Evolutionary conservation across 2,329 filamentous ascomycete species (phyloP).

Genomic region (Lachnellula hyalina): DNA sequence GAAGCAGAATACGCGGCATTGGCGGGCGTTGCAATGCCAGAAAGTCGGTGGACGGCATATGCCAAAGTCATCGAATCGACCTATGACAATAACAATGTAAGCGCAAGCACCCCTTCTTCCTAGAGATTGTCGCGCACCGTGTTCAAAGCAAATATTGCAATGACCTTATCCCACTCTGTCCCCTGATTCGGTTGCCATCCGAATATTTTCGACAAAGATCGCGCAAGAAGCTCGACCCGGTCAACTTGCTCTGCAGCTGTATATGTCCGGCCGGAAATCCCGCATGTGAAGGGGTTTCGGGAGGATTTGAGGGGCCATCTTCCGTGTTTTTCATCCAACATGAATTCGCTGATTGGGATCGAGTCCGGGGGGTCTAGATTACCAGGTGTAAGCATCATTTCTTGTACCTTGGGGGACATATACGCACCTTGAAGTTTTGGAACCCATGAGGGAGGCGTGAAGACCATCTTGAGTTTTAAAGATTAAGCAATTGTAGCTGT

Average conservation of each 20-base stretch:
- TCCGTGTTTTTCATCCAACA: constrained; percentile 67
- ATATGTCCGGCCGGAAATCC: constrained; percentile 64
- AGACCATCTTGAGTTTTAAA: constrained; percentile 32
- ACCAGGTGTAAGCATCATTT: constrained; percentile 3
- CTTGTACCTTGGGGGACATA: neutral
- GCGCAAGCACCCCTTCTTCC: neutral
- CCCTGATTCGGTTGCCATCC: constrained; percentile 65
- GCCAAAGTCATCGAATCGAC: constrained; percentile 70
- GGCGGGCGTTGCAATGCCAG: constrained; percentile 72
- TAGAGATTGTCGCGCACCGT: constrained; percentile 48
- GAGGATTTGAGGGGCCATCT: constrained; percentile 59
- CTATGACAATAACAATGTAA: constrained; percentile 33
- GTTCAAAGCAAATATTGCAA: constrained; percentile 74
- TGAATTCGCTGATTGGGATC: constrained; percentile 70
- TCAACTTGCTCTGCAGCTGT: constrained; percentile 57
- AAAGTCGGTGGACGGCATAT: constrained; percentile 69
- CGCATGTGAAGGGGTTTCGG: constrained; percentile 70
- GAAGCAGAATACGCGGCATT: constrained; percentile 81
- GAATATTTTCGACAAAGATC: constrained; percentile 64
- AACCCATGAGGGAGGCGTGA: constrained; percentile 56
- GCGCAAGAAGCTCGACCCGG: constrained; percentile 61
- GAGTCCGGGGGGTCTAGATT: constrained; percentile 52
- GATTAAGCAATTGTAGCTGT: too few species aligned
- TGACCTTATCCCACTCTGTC: constrained; percentile 76
- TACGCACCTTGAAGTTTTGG: constrained; percentile 41